These are phyloP conservation scores for Purshia tridentata DNA, from an alignment of 306 rosid species.

Conservation along the genomic window DNA sequence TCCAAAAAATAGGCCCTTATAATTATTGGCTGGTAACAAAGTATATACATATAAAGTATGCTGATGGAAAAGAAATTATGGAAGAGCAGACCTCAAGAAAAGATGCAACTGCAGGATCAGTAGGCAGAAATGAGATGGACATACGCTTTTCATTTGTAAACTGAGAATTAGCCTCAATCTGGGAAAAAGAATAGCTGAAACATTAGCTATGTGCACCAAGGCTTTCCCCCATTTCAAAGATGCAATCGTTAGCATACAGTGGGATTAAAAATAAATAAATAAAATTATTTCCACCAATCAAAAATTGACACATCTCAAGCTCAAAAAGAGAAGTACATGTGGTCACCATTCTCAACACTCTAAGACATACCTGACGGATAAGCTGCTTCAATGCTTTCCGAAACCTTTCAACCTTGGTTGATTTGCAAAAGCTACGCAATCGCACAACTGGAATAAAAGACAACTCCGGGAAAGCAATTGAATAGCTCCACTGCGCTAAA, in stretches of 20 bases:
- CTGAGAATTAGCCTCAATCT: conserved; percentile 73
- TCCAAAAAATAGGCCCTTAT: neutral
- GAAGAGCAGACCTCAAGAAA: conserved; percentile 69
- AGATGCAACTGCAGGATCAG: conserved; percentile 53
- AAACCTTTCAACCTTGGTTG: conserved; percentile 81
- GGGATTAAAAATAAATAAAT: neutral
- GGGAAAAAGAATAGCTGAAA: conserved; percentile 29
- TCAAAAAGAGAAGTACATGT: conserved; percentile 3
- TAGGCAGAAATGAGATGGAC: conserved; percentile 67
- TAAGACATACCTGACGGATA: conserved; percentile 61
- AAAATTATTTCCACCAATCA: neutral
- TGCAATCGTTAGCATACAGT: neutral
- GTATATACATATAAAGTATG: neutral
- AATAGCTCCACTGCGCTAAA: conserved; percentile 87
- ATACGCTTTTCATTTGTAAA: conserved; percentile 68
- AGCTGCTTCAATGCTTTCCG: conserved; percentile 73
- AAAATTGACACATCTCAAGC: conserved; percentile 5
- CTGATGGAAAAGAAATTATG: neutral
- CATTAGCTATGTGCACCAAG: conserved; percentile 29
- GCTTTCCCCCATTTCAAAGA: conserved; percentile 11
- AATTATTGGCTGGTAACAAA: neutral
- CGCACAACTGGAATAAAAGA: conserved; percentile 77
- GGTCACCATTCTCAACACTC: neutral
- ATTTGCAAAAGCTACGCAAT: conserved; percentile 77
- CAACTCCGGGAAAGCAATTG: conserved; percentile 80